Percentiles rank a stretch among this genome's conserved stretches.
phyloP scores from a whole-genome alignment of 805 yeast species.

The Starmerella asiatica region DNA sequence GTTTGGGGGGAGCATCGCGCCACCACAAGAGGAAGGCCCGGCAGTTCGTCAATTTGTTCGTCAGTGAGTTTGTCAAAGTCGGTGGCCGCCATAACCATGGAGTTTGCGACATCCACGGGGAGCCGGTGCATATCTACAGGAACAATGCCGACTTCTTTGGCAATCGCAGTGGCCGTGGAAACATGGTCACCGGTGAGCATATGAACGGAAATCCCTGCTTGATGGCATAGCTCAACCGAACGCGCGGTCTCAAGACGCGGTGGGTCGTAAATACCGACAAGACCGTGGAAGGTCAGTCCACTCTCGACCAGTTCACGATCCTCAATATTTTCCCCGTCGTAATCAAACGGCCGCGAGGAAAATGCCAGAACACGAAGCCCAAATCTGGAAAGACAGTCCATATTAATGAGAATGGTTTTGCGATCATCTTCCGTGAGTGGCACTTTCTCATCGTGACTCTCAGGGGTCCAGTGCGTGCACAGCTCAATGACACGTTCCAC shows the following conservation, averaged over 20 bases:
- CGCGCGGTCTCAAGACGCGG: constrained; percentile 57
- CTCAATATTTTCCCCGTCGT: constrained; percentile 4
- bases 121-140: constrained; percentile 31
- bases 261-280: constrained; percentile 70
- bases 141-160: constrained; percentile 65
- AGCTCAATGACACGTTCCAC: constrained; percentile 52
- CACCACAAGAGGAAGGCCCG: constrained; percentile 60
- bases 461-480: constrained; percentile 42
- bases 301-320: constrained; percentile 38
- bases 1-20: constrained; percentile 78
- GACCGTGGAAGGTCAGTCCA: constrained; percentile 45
- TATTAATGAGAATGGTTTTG: constrained; percentile 37
- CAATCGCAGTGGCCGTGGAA: constrained; percentile 65
- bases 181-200: constrained; percentile 78
- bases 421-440: constrained; percentile 31
- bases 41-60: constrained; percentile 44
- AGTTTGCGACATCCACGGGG: constrained; percentile 33
- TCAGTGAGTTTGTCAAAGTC: constrained; percentile 55
- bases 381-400: constrained; percentile 45
- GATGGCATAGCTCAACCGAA: constrained; percentile 53
- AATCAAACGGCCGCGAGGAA: constrained; percentile 34
- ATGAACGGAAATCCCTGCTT: constrained; percentile 64
- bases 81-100: constrained; percentile 64
- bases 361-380: constrained; percentile 66
- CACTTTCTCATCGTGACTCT: constrained; percentile 17